A percentile compares a stretch with the other conserved stretches of the same genome.
Evolutionary conservation across 805 yeast genomes (phyloP).

Genomic region (Candida ortonii): DNA sequence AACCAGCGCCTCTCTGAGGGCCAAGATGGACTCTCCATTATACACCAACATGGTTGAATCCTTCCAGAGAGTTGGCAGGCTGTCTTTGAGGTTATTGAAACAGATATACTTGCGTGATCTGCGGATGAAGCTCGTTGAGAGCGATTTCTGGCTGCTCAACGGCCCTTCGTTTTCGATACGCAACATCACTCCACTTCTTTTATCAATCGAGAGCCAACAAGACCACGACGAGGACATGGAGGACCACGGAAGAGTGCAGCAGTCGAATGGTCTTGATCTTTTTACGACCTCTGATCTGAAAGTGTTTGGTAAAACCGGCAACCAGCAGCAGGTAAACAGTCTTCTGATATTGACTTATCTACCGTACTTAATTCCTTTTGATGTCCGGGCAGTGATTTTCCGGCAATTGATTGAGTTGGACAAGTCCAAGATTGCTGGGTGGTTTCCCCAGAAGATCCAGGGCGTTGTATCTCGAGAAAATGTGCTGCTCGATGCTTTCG

Average conservation of each 20-base stretch:
- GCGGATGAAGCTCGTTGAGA: slow-evolving; percentile 51
- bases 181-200: slow-evolving; percentile 21
- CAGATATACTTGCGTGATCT: slow-evolving; percentile 66
- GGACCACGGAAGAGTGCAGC: background rate
- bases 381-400: slow-evolving; percentile 69
- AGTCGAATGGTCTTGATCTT: slow-evolving; percentile 10
- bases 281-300: slow-evolving; percentile 11
- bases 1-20: slow-evolving; percentile 8
- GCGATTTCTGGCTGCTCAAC: slow-evolving; percentile 52
- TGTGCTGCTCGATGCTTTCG: slow-evolving; percentile 72
- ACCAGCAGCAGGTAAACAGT: slow-evolving; percentile 34
- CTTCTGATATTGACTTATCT: slow-evolving; percentile 52
- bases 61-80: slow-evolving; percentile 20
- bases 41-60: slow-evolving; percentile 12
- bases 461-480: slow-evolving; percentile 68
- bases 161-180: slow-evolving; percentile 14
- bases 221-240: slow-evolving; percentile 6
- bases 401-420: slow-evolving; percentile 61
- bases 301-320: slow-evolving; percentile 15
- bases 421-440: slow-evolving; percentile 26
- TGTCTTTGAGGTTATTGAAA: slow-evolving; percentile 52
- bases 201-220: slow-evolving; percentile 18
- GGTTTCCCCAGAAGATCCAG: slow-evolving; percentile 26
- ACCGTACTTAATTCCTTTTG: slow-evolving; percentile 81
- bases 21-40: slow-evolving; percentile 9